A percentile compares a stretch with the other conserved stretches of the same genome.
phyloP scores from a whole-genome alignment of 176 grass and related monocot species.

The Phoenix dactylifera region DNA sequence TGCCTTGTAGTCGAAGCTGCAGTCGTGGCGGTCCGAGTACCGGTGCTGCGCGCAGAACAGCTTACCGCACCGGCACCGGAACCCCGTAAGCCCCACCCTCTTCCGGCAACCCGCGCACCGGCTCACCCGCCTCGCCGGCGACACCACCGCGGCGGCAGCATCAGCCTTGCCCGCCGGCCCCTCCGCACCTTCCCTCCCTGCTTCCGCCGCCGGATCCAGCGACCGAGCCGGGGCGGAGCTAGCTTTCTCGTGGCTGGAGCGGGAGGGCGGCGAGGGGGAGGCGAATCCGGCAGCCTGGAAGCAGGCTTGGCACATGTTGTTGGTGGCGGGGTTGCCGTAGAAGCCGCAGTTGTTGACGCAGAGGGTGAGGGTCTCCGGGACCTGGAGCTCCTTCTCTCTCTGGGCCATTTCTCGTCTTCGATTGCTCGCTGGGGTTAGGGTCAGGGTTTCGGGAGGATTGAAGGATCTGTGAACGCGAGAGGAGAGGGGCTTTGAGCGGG shows the following conservation, averaged over 20 bases:
- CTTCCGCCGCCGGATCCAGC: neutral
- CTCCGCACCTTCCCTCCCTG: neutral
- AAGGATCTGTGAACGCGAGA: neutral
- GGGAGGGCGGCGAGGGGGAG: neutral
- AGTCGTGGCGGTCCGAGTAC: constrained; percentile 85
- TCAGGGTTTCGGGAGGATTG: neutral
- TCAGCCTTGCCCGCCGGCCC: neutral
- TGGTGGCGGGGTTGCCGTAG: constrained; percentile 61
- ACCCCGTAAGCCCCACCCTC: constrained; percentile 69
- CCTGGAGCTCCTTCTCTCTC: constrained; percentile 74
- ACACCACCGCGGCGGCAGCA: neutral
- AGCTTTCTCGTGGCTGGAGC: constrained; percentile 1
- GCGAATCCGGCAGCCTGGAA: constrained; percentile 32
- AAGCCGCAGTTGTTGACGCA: constrained; percentile 96
- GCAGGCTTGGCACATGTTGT: constrained; percentile 69
- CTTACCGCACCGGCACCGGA: constrained; percentile 82
- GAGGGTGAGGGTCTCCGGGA: constrained; percentile 53
- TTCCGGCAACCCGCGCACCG: constrained; percentile 71
- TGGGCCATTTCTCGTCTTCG: constrained; percentile 47
- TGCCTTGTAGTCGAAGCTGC: constrained; percentile 77
- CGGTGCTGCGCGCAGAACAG: constrained; percentile 87
- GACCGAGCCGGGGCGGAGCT: neutral
- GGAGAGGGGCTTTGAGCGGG: neutral
- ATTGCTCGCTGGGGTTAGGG: neutral
- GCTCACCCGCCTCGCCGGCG: constrained; percentile 34